phyloP scores from a whole-genome alignment of 2,329 filamentous ascomycete genomes.

The Fusarium globosum region DNA sequence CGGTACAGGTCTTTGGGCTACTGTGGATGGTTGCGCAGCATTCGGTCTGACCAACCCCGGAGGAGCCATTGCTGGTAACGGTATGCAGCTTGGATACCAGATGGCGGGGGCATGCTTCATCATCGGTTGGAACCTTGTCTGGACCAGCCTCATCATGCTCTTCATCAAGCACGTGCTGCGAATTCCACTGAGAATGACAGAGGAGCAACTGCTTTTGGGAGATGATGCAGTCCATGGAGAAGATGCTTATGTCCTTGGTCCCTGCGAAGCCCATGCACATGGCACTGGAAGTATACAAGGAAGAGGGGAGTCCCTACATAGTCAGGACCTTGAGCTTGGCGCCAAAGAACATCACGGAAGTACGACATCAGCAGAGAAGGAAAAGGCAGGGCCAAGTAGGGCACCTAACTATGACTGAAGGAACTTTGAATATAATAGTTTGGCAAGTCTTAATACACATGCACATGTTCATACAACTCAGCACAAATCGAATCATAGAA shows the following conservation, averaged over 20 bases:
- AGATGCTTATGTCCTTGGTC: background rate
- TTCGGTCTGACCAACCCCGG: background rate
- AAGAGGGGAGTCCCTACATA: background rate
- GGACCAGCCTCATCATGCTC: background rate
- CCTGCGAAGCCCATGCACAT: background rate
- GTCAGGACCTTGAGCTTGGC: background rate
- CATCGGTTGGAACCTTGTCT: background rate
- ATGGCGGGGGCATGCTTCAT: background rate
- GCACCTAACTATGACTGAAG: background rate
- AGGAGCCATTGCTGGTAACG: background rate
- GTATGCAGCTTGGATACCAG: background rate
- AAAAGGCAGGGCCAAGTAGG: background rate
- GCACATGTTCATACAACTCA: background rate
- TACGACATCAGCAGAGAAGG: background rate
- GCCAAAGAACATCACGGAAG: background rate
- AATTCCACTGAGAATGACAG: background rate
- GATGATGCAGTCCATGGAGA: constrained; percentile 1
- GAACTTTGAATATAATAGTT: no score
- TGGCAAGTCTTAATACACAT: background rate
- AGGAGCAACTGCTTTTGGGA: background rate
- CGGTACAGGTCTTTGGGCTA: background rate
- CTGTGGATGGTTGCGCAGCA: background rate
- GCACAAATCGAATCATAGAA: accelerated
- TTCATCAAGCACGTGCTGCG: background rate
- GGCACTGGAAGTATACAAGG: background rate